A percentile compares a stretch with the other conserved stretches of the same genome.
These are phyloP conservation scores for Xylaria curta DNA, from an alignment of 495 filamentous ascomycete genomes.

Conservation along the genomic window DNA sequence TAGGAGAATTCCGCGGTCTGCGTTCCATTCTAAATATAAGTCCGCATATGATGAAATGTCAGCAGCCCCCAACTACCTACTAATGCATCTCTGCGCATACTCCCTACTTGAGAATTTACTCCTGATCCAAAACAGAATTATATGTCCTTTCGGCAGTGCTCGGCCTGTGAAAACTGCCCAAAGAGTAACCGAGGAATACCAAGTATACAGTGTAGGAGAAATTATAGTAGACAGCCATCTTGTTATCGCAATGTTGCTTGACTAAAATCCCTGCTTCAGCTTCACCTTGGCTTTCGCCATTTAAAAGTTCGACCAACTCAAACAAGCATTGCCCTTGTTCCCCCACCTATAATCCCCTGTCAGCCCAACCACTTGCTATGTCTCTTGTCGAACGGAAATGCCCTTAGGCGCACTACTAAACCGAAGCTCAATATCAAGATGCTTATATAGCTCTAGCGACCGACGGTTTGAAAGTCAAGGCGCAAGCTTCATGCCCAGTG, in stretches of 20 bases:
- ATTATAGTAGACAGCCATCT: neutral
- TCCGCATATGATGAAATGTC: neutral
- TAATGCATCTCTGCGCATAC: neutral
- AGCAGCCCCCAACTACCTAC: constrained; percentile 2
- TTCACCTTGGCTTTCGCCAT: constrained; percentile 17
- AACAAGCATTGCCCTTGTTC: neutral
- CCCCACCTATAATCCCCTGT: constrained; percentile 1
- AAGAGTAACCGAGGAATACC: neutral
- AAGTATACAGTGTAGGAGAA: constrained; percentile 1
- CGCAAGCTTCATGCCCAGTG: neutral
- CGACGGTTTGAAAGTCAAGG: neutral
- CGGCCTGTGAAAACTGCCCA: constrained; percentile 1
- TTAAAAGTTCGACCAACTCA: neutral
- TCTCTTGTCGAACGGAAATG: neutral
- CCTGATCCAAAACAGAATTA: neutral
- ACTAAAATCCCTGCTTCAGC: constrained; percentile 5
- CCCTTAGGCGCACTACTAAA: neutral
- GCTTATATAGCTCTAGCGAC: no score
- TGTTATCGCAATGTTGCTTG: neutral
- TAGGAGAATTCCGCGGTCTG: neutral
- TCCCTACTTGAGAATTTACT: neutral
- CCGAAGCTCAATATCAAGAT: neutral
- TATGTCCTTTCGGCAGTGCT: constrained; percentile 7
- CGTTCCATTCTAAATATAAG: constrained; percentile 13
- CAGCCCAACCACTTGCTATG: constrained; percentile 5